Percentiles rank a stretch among this genome's conserved stretches.
Evolutionary conservation across 768 basidiomycete genomes (phyloP).

Genomic region (Russula ochroleuca): DNA sequence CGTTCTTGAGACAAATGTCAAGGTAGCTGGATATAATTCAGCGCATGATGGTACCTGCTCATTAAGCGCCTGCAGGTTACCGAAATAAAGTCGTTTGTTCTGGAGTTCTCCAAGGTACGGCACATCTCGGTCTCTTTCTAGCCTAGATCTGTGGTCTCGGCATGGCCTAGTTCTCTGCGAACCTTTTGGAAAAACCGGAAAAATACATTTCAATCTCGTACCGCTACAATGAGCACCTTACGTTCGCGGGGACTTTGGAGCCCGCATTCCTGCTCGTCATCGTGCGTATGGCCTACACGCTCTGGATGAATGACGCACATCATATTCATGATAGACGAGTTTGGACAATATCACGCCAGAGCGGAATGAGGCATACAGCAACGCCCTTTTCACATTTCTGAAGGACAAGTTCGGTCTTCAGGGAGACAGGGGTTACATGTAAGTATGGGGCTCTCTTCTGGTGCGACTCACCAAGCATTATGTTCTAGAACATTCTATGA

Average conservation of each 20-base stretch:
- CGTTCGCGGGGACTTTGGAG: slow-evolving; percentile 59
- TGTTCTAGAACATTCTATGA: slow-evolving; percentile 44
- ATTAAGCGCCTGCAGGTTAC: slow-evolving; percentile 3
- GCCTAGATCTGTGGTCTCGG: background rate
- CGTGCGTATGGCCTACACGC: slow-evolving; percentile 40
- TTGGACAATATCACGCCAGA: slow-evolving; percentile 51
- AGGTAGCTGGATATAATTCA: slow-evolving; percentile 6
- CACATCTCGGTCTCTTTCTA: background rate
- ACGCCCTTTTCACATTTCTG: slow-evolving; percentile 52
- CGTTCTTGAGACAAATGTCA: slow-evolving; percentile 24
- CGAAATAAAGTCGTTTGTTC: slow-evolving; percentile 13
- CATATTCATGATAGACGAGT: slow-evolving; percentile 41
- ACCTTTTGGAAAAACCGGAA: slow-evolving; percentile 53
- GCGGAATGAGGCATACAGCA: slow-evolving; percentile 51
- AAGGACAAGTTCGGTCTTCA: slow-evolving; percentile 48
- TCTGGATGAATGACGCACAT: background rate
- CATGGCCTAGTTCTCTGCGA: slow-evolving; percentile 45
- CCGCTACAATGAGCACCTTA: slow-evolving; percentile 54
- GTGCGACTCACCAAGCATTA: background rate
- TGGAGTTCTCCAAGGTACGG: slow-evolving; percentile 23
- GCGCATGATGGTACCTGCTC: background rate
- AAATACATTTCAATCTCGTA: slow-evolving; percentile 50
- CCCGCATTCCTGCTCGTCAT: slow-evolving; percentile 58
- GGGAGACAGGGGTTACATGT: slow-evolving; percentile 61
- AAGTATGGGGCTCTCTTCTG: slow-evolving; percentile 17